Evolutionary conservation across 441 rosid species (phyloP).

Genomic region (Gossypium davidsonii): DNA sequence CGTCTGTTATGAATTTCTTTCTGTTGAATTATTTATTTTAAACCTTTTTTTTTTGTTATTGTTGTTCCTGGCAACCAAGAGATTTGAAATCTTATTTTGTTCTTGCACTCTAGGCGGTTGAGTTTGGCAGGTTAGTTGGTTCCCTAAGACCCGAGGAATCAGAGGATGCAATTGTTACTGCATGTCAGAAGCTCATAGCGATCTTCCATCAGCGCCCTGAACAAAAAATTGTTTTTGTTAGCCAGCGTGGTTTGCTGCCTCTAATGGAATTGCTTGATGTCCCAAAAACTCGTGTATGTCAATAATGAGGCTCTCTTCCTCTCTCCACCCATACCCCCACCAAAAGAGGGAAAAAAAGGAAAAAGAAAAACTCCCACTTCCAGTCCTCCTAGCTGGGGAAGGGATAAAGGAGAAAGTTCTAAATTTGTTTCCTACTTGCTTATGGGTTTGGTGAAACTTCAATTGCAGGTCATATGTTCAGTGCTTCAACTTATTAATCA

Average conservation of each 20-base stretch:
- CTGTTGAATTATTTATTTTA: not conserved
- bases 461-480: constrained; percentile 69
- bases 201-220: constrained; percentile 86
- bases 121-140: constrained; percentile 81
- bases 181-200: constrained; percentile 74
- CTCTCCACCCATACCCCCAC: not conserved
- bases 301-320: constrained; percentile 15
- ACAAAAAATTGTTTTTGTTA: constrained; percentile 80
- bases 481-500: constrained; percentile 89
- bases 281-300: constrained; percentile 72
- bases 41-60: not conserved
- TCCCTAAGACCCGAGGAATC: constrained; percentile 68
- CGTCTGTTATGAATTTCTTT: not conserved
- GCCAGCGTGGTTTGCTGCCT: constrained; percentile 91
- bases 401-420: not conserved
- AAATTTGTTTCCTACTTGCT: constrained; percentile 6
- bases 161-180: constrained; percentile 81
- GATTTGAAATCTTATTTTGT: constrained; percentile 15
- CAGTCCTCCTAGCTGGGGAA: not conserved
- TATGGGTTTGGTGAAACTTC: not conserved
- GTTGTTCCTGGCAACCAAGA: not conserved
- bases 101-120: constrained; percentile 61
- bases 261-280: constrained; percentile 82
- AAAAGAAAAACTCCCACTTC: not conserved
- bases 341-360: not conserved